Evolutionary conservation across 164 flowering plant genomes (phyloP), one percentile per base, ranked within the genome.

Genomic region (Houttuynia cordata): DNA sequence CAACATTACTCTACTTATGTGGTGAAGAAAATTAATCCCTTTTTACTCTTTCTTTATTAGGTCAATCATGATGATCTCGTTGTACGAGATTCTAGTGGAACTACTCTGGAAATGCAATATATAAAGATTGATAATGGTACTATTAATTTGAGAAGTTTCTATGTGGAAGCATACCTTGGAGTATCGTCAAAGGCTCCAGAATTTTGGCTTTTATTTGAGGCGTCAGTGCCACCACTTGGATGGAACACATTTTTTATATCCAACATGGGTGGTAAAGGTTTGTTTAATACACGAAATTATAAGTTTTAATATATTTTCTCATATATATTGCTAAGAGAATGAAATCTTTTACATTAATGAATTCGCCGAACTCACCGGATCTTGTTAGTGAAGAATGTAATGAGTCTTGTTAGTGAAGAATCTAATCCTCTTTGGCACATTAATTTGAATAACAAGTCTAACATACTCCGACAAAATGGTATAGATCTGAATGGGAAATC

Each of bases 161-260:
- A 88, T 50, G 68, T 75, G 0, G 67, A 79, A 68, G 94, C 90
- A 49, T 88, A 91, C 67, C 22, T 76, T 49, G 94, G 96, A 65
- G 51, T 54, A 25, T 61, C 84, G 59, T 55, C 80, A 8, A 58
- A 63, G 24, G 79, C 41, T 42, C 90, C 96, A 7, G 78, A 79
- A 64, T 88, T 75, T 58, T 88, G 94, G 97, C 82, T 91, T 62
- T 61, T 71, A 57, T 91, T 91, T 70, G 80, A 69, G 78, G 93
- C 56, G 24, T 71, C 90, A 30, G 82, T 85, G 67, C 91, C 87
- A 18, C 85, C 96, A 59, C 69, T 91, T 61, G 97, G 96, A 60
- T 86, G 90, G 91, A 88, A 70, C 66, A 91, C 96, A 12, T 88
- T 80, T 71, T 86, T 88, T 67, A 69, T 91, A 73, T 80, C 91